Percentiles rank a stretch among this genome's conserved stretches.
phyloP scores from a whole-genome alignment of 306 rosid genomes.

The Vigna angularis region DNA sequence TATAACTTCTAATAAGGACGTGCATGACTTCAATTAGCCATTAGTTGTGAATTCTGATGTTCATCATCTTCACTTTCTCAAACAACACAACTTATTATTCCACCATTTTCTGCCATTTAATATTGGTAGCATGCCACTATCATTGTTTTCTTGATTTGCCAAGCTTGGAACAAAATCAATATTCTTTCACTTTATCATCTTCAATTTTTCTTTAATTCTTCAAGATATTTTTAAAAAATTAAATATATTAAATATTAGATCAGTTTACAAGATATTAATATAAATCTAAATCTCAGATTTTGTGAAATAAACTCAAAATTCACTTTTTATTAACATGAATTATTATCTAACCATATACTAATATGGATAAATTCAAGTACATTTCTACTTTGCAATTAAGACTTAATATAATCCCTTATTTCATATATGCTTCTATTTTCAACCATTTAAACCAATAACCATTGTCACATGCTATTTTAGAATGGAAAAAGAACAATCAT shows the following conservation, averaged over 20 bases:
- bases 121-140: constrained; percentile 12
- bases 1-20: constrained; percentile 10
- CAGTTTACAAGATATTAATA: too few species aligned
- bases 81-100: constrained; percentile 1
- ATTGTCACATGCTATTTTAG: constrained; percentile 13
- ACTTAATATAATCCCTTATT: not conserved
- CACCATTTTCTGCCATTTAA: constrained; percentile 14
- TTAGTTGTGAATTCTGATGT: constrained; percentile 10
- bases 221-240: too few species aligned
- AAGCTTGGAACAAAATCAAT: not conserved
- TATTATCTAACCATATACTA: too few species aligned
- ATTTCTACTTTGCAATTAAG: not conserved
- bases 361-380: too few species aligned
- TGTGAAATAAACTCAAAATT: too few species aligned
- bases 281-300: too few species aligned
- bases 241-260: too few species aligned
- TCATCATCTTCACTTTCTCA: constrained; percentile 37
- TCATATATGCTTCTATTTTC: not conserved
- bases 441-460: not conserved
- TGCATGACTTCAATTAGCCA: constrained; percentile 17
- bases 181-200: not conserved
- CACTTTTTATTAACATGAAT: too few species aligned
- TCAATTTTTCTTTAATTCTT: not conserved
- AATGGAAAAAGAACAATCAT: not conserved
- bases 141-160: constrained; percentile 12